phyloP scores from a whole-genome alignment of 2,329 filamentous ascomycete species.

The Fusarium guadeloupense region DNA sequence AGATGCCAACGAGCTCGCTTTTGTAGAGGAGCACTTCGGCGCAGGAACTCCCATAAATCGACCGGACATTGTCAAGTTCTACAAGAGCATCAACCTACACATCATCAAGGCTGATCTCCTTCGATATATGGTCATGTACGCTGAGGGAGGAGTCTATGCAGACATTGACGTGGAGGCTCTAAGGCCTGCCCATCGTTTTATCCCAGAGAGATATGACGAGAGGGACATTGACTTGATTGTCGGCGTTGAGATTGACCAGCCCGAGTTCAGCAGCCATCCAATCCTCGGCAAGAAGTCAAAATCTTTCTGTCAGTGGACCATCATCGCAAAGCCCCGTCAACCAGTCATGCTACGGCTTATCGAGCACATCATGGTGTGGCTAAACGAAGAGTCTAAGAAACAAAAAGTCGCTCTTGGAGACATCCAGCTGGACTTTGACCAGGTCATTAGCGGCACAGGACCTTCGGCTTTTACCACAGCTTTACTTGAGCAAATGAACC shows the following conservation, averaged over 20 bases:
- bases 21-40: constrained; percentile 75
- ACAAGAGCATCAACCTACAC: constrained; percentile 66
- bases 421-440: constrained; percentile 74
- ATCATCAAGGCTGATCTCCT: constrained; percentile 75
- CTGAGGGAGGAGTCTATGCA: constrained; percentile 78
- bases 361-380: constrained; percentile 74
- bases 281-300: constrained; percentile 73
- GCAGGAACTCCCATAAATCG: constrained; percentile 71
- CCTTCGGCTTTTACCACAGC: constrained; percentile 75
- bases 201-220: constrained; percentile 65
- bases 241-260: constrained; percentile 76
- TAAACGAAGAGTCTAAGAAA: constrained; percentile 65
- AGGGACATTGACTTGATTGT: constrained; percentile 76
- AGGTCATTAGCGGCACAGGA: constrained; percentile 77
- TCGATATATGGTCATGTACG: constrained; percentile 75
- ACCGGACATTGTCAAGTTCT: constrained; percentile 71
- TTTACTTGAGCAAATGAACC: constrained; percentile 71
- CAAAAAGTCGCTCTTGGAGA: constrained; percentile 68
- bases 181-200: constrained; percentile 48
- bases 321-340: constrained; percentile 72
- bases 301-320: constrained; percentile 81
- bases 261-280: constrained; percentile 68
- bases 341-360: constrained; percentile 75
- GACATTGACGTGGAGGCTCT: constrained; percentile 56
- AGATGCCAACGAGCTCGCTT: constrained; percentile 72